Percentiles rank a stretch among this genome's conserved stretches.
Evolutionary conservation across 139 green algal genomes (phyloP).

Genomic region (Picochlorum sp.): DNA sequence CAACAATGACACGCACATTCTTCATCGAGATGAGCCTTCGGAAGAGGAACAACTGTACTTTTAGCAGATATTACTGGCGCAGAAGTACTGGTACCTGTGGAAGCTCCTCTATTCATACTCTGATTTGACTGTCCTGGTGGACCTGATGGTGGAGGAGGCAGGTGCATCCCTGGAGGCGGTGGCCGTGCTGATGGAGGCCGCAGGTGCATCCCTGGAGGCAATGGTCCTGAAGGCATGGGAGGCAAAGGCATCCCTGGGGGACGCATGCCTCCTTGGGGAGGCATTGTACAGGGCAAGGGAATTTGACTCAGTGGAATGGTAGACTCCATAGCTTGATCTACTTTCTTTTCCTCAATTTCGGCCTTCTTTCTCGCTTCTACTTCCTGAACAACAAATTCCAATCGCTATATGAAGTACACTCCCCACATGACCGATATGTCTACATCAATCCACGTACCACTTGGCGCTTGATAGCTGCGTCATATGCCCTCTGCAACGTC

Average conservation of each 20-base stretch:
- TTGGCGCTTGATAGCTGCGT: slow-evolving; percentile 61
- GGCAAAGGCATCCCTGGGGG: slow-evolving; percentile 13
- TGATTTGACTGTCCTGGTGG: not conserved
- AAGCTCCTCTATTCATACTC: not conserved
- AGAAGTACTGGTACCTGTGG: not conserved
- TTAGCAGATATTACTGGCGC: slow-evolving; percentile 48
- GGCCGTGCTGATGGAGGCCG: not conserved
- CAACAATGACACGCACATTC: not conserved
- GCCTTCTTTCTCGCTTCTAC: too few relatives aligned
- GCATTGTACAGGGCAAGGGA: too few relatives aligned
- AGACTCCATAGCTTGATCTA: too few relatives aligned
- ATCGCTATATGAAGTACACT: not conserved
- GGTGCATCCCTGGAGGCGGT: not conserved
- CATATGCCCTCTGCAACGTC: slow-evolving; percentile 73
- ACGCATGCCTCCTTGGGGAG: too few relatives aligned
- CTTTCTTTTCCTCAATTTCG: too few relatives aligned
- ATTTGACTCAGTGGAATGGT: too few relatives aligned
- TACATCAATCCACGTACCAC: slow-evolving; percentile 40
- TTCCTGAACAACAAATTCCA: too few relatives aligned
- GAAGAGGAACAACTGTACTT: slow-evolving; percentile 63
- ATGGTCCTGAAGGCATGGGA: slow-evolving; percentile 4
- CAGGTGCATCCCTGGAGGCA: not conserved
- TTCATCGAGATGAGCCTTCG: slow-evolving; percentile 61
- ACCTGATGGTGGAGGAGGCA: not conserved
- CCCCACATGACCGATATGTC: not conserved